phyloP scores from a whole-genome alignment of 176 grass and related monocot species.

The Urochloa ruziziensis region DNA sequence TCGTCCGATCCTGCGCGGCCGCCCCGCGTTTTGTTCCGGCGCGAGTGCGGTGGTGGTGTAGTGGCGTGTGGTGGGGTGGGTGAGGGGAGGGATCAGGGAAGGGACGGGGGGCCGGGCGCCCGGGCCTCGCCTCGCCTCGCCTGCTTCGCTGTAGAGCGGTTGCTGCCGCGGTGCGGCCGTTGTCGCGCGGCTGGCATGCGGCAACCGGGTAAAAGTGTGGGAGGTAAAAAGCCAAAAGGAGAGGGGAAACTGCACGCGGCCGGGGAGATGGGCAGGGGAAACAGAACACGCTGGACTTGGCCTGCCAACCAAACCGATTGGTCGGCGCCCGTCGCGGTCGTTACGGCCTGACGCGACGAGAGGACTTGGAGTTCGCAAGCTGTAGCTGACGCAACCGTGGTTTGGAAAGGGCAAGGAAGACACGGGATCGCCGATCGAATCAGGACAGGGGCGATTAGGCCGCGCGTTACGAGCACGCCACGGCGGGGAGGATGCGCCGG shows the following conservation, averaged over 20 bases:
- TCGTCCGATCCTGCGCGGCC: not conserved
- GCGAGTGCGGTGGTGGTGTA: slow-evolving; percentile 23
- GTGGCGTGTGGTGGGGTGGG: slow-evolving; percentile 42
- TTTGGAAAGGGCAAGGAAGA: not conserved
- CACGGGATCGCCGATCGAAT: not conserved
- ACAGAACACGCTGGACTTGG: too few species aligned
- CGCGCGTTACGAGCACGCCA: slow-evolving; percentile 20
- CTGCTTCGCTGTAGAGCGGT: slow-evolving; percentile 23
- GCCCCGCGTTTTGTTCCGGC: slow-evolving; percentile 31
- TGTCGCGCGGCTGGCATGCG: slow-evolving; percentile 22
- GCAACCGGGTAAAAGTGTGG: slow-evolving; percentile 2
- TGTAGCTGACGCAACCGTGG: not conserved
- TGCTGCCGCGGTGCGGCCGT: slow-evolving; percentile 29
- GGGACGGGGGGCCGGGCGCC: not conserved
- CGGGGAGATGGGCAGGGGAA: not conserved
- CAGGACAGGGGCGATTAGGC: not conserved
- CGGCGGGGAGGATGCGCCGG: not conserved
- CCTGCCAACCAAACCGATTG: not conserved
- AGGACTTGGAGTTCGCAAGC: not conserved
- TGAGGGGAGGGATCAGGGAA: not conserved
- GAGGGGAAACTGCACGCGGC: not conserved
- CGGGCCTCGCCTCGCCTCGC: not conserved
- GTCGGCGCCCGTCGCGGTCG: slow-evolving; percentile 4
- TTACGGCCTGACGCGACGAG: not conserved
- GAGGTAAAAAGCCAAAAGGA: not conserved